Evolutionary conservation across 306 rosid species (phyloP).

Genomic region (Fragaria iinumae): DNA sequence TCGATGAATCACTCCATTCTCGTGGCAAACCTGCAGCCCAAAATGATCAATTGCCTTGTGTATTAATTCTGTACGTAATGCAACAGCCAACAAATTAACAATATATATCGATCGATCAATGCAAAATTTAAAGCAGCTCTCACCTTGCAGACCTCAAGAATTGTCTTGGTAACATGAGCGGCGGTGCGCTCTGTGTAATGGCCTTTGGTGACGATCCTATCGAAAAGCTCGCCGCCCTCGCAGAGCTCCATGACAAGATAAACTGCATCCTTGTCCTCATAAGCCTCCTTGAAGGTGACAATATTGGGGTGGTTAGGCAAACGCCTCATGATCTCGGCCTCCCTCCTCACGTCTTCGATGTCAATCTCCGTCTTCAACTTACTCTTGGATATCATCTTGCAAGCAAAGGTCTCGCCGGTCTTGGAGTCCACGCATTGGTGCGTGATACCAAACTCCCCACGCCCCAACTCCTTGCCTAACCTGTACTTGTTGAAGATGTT

Average conservation of each 20-base stretch:
- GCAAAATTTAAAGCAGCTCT: not conserved
- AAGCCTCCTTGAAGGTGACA: conserved; percentile 74
- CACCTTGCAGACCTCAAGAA: conserved; percentile 87
- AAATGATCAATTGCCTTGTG: too few relatives aligned
- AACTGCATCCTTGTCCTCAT: conserved; percentile 76
- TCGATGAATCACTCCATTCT: conserved; percentile 81
- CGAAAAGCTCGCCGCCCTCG: conserved; percentile 90
- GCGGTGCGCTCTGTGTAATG: conserved; percentile 95
- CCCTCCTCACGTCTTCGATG: conserved; percentile 76
- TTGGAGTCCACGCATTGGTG: conserved; percentile 37
- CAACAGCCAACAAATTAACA: too few relatives aligned
- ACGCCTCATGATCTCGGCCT: conserved; percentile 79
- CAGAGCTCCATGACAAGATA: conserved; percentile 93
- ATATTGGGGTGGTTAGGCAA: conserved; percentile 79
- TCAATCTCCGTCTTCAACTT: conserved; percentile 80
- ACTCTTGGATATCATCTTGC: conserved; percentile 76
- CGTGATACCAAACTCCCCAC: conserved; percentile 89
- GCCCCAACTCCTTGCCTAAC: conserved; percentile 69
- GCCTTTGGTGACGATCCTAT: conserved; percentile 71
- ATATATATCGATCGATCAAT: too few relatives aligned
- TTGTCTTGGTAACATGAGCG: conserved; percentile 63
- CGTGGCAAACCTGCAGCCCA: conserved; percentile 62
- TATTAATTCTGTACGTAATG: too few relatives aligned
- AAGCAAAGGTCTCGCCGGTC: conserved; percentile 51
- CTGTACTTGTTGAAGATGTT: conserved; percentile 47